Base-by-base conservation (phyloP, 345 rosid genomes). In the Diplotaxis tenuifolia region DNA sequence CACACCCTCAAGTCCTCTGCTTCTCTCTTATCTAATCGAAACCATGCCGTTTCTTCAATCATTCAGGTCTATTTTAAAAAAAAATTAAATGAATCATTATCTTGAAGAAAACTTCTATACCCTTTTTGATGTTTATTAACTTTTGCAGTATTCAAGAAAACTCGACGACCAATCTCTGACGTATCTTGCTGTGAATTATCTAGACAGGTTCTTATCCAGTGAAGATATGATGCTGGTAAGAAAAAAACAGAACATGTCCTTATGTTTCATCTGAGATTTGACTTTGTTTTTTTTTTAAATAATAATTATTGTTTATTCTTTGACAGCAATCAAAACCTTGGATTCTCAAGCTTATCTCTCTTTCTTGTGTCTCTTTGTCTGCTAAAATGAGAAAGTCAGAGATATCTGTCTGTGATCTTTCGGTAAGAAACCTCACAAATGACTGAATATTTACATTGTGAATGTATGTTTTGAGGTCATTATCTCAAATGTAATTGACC, bases 161-260 rank as follows among this genome's bases (percentile, higher is more conserved):
- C 59, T 70, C 84, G 81, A 69, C 49, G 87, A 84, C 50, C 86
- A 86, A 5, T 76, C 80, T 68, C 21, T 84, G 54, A 72, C 88
- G 42, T 92, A 88, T 78, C 93, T 92, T 38, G 94, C 96, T 9
- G 81, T 84, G 18, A 92, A 89, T 78, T 92, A 92, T 77, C 81
- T 92, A 29, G 98, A 92, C 79, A 85, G 98, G 68, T 89, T 88
- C 82, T 57, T 92, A 55, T 87, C 92, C 4, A 80, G 72, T 74
- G 89, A 84, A 79, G 84, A 58, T 68, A 79, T 81, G 49, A 79
- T 81, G 49, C 86, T 62, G 84, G 97, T 92, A 87, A 79, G 81
- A 76, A 21, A 32, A 78, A 15, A 23, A 57, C 64, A 70, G 74
- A 74, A 58, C 50, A n/a, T 42, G 50, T 45, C 69, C 63, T 64